Conservation (phyloP, 1,284 basidiomycete species). For the Leccinum huronense region DNA sequence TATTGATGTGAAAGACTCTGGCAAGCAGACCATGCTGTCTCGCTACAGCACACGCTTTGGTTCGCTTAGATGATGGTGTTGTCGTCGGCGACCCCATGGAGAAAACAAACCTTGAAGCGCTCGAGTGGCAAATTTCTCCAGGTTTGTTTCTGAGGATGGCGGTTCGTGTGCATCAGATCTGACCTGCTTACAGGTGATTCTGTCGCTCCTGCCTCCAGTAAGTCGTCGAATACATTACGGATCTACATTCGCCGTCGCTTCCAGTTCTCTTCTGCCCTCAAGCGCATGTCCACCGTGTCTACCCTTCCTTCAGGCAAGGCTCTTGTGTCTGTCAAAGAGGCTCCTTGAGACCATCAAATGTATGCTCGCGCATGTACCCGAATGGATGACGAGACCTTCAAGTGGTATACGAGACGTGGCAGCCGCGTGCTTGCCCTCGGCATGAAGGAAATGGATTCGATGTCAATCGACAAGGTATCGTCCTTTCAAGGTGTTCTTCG, state of each 20-base stretch:
- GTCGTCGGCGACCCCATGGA: constrained; percentile 99
- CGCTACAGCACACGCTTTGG: constrained; percentile 93
- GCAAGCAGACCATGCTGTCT: constrained; percentile 83
- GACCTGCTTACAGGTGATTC: constrained; percentile 51
- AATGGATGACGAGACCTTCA: constrained; percentile 86
- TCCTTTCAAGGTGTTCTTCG: neutral
- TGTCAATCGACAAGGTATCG: constrained; percentile 64
- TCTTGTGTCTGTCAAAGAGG: constrained; percentile 84
- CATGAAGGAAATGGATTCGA: constrained; percentile 73
- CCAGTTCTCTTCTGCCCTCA: constrained; percentile 94
- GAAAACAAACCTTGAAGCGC: constrained; percentile 90
- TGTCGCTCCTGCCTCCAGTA: constrained; percentile 57
- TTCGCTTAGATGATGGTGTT: constrained; percentile 88
- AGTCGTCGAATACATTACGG: constrained; percentile 53
- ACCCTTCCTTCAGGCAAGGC: constrained; percentile 60
- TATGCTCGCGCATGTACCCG: constrained; percentile 77
- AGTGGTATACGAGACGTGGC: constrained; percentile 88
- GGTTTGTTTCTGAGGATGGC: constrained; percentile 42
- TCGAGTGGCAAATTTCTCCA: constrained; percentile 86
- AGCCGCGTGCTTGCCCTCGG: constrained; percentile 90
- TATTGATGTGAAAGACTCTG: constrained; percentile 74
- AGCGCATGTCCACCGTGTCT: constrained; percentile 93
- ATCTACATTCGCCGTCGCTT: constrained; percentile 84
- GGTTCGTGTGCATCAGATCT: neutral
- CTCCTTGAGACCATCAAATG: constrained; percentile 88